Conservation (phyloP, 2,329 filamentous ascomycete species). For the Ilyonectria destructans region DNA sequence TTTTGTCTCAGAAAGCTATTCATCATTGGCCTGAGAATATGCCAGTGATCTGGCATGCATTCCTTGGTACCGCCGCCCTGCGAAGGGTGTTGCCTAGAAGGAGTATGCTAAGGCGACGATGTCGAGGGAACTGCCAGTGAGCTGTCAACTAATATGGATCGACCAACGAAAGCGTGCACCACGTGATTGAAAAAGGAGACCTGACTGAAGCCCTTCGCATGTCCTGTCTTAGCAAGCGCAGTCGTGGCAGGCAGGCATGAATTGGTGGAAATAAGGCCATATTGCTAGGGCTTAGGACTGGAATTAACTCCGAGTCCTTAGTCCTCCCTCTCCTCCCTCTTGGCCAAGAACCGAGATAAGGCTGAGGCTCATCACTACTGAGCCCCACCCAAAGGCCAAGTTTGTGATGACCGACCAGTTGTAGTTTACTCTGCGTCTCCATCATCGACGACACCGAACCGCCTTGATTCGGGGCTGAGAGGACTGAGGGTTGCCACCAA, state of each 20-base stretch:
- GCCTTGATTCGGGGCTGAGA: neutral
- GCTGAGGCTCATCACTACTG: no score
- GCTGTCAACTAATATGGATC: no score
- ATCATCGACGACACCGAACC: neutral
- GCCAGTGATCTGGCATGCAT: conserved; percentile 8
- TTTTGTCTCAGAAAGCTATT: conserved; percentile 7
- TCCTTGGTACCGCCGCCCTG: neutral
- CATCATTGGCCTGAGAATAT: conserved; percentile 7
- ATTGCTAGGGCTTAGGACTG: neutral
- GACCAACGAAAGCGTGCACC: no score
- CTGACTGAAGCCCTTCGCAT: neutral
- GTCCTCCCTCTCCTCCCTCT: neutral
- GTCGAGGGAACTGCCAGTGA: neutral
- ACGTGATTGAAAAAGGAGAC: no score
- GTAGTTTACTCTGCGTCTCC: neutral
- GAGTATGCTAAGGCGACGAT: neutral
- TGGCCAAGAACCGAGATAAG: neutral
- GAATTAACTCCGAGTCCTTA: neutral
- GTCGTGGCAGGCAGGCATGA: neutral
- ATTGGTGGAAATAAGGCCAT: neutral
- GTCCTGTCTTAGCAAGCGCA: neutral
- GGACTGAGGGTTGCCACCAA: conserved; percentile 7
- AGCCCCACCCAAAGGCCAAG: no score
- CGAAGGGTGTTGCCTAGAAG: neutral
- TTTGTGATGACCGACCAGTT: neutral